Evolutionary conservation across 768 basidiomycete genomes (phyloP).

Genomic region (Heimioporus sp.): DNA sequence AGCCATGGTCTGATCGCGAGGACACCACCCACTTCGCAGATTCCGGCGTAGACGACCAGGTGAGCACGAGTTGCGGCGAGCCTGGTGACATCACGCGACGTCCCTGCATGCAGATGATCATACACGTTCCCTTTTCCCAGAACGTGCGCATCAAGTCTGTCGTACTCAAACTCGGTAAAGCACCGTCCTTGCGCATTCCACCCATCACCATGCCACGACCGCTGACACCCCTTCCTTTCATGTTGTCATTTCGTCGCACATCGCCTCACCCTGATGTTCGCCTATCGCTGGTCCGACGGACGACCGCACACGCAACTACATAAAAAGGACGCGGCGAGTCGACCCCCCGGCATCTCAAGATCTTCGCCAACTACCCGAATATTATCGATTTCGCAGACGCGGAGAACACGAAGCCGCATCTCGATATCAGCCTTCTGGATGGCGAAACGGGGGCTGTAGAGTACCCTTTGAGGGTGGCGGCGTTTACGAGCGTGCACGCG

Average conservation of each 20-base stretch:
- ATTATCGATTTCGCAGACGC: conserved; percentile 80
- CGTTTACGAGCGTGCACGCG: conserved; percentile 72
- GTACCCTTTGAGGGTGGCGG: conserved; percentile 74
- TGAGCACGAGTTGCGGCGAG: conserved; percentile 28
- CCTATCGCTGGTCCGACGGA: conserved; percentile 4
- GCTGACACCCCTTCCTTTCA: conserved; percentile 8
- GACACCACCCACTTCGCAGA: conserved; percentile 64
- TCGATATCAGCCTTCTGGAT: conserved; percentile 68
- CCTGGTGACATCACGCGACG: conserved; percentile 8
- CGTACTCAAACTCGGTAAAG: conserved; percentile 71
- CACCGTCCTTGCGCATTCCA: conserved; percentile 5
- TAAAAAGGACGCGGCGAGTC: conserved; percentile 69
- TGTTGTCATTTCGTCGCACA: conserved; percentile 3
- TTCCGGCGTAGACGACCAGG: conserved; percentile 86
- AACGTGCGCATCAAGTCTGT: conserved; percentile 75
- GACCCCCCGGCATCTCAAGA: conserved; percentile 71
- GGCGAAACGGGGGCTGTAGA: conserved; percentile 68
- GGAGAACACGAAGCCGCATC: conserved; percentile 64
- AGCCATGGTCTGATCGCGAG: conserved; percentile 80
- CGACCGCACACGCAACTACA: neutral
- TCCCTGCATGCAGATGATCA: conserved; percentile 55
- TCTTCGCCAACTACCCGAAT: conserved; percentile 70
- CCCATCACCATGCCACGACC: conserved; percentile 6
- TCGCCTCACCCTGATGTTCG: conserved; percentile 5
- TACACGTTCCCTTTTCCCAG: conserved; percentile 79